Base-by-base conservation (phyloP, 225 moss, liverwort and hornwort species). In the Takakia lepidozioides region DNA sequence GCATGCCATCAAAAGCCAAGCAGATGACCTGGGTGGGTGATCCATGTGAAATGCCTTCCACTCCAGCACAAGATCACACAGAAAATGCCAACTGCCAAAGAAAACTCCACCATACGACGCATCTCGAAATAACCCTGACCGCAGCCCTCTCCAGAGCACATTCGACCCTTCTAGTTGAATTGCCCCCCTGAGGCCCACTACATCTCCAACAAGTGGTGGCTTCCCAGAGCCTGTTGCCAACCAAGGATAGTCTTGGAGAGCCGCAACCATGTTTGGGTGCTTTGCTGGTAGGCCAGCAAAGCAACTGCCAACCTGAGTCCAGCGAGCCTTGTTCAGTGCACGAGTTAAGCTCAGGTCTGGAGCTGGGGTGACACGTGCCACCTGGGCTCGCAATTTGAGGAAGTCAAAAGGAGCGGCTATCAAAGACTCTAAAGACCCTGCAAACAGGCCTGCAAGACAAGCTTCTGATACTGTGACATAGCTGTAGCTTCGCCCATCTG, bases 11-110 rank as follows among this genome's bases (percentile, higher is more conserved):
- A n/a, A n/a, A n/a, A n/a, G n/a, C n/a, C n/a, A n/a, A n/a, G n/a
- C n/a, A n/a, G n/a, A n/a, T n/a, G 39, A 93, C 93, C 73, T 86
- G 5, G 88, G 93, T 60, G 81, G 83, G 43, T 66, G 71, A 38
- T 78, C 66, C 88, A 88, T 83, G 32, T 50, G 53, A 46, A 81
- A 72, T 19, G 79, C 88, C 75, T 76, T 88, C 70, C 74, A 78
- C 60, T 93, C 93, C 40, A 86, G 58, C 26, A 74, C 49, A 42
- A 86, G 56, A 46, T 93, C 88, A 55, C 80, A 85, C 9, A 88
- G 50, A 63, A 67, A 93, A 49, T 88, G 83, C 88, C 88, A 93
- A 41, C 78, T 74, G 29, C 76, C 81, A 59, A 93, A 93, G 73
- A 93, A 93, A 37, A 73, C 70, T 32, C 83, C 93, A 35, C 75